phyloP scores from a whole-genome alignment of 306 rosid genomes.

The Rosa chinensis region DNA sequence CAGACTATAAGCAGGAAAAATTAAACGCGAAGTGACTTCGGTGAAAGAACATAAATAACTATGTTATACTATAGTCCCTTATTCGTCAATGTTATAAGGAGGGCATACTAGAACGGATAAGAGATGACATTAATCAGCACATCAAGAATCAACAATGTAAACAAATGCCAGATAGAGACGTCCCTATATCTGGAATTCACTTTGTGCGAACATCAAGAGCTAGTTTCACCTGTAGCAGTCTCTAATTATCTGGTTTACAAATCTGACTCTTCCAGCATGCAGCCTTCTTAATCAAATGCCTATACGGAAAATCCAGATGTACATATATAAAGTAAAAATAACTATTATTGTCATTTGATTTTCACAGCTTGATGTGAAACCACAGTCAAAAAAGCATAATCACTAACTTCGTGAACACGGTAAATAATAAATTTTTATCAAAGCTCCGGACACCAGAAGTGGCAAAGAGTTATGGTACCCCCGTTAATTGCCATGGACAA shows the following conservation, averaged over 20 bases:
- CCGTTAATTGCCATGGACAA: too few relatives aligned
- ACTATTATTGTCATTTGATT: neutral
- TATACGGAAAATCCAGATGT: neutral
- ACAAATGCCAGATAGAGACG: neutral
- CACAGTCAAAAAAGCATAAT: neutral
- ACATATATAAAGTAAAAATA: neutral
- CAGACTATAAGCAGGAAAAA: neutral
- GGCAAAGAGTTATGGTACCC: too few relatives aligned
- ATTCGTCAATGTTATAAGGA: too few relatives aligned
- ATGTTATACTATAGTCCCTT: neutral
- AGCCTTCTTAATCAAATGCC: neutral
- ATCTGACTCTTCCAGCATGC: neutral
- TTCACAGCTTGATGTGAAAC: neutral
- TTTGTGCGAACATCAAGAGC: neutral
- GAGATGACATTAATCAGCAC: neutral
- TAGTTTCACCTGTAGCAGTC: neutral
- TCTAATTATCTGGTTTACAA: neutral
- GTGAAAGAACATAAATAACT: neutral
- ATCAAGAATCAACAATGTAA: neutral
- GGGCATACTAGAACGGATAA: neutral
- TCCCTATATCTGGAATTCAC: too few relatives aligned
- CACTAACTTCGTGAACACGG: neutral
- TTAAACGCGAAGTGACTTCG: neutral
- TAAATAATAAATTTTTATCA: neutral
- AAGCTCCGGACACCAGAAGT: neutral